Percentiles rank a stretch among this genome's conserved stretches.
Conservation (phyloP, 164 flowering plant genomes). For the Chloranthus sessilifolius region DNA sequence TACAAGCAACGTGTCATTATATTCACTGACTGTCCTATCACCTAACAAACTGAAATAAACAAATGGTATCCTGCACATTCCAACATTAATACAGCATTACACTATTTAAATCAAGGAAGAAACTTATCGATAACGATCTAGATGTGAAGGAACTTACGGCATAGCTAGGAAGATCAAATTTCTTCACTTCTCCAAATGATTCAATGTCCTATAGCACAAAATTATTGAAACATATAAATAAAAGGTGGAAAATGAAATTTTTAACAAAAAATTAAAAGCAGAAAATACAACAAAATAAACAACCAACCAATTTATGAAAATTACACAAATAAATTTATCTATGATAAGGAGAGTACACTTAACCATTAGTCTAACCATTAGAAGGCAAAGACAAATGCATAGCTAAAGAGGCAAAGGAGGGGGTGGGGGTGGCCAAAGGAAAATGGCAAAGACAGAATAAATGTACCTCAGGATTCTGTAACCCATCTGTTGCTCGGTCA, state of each 20-base stretch:
- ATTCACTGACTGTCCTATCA: too few species aligned
- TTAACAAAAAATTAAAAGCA: neutral
- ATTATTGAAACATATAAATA: neutral
- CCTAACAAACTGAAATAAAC: too few species aligned
- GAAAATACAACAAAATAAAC: neutral
- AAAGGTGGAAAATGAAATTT: neutral
- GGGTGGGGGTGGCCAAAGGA: too few species aligned
- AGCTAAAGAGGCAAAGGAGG: too few species aligned
- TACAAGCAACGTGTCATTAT: too few species aligned
- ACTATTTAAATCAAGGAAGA: neutral
- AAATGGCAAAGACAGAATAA: too few species aligned
- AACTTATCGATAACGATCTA: neutral
- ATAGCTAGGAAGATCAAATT: conserved; percentile 65
- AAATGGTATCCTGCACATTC: too few species aligned
- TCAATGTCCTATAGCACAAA: conserved; percentile 32
- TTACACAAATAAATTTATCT: neutral
- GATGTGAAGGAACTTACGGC: conserved; percentile 65
- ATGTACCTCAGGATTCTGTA: conserved; percentile 30
- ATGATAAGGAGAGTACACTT: neutral
- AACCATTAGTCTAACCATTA: too few species aligned
- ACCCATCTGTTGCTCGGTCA: conserved; percentile 16
- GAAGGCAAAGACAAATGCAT: too few species aligned
- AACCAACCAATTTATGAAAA: neutral
- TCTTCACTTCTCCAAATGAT: conserved; percentile 31
- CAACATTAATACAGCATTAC: too few species aligned